Conservation (phyloP, 495 filamentous ascomycete genomes). For the Platismatia glauca region DNA sequence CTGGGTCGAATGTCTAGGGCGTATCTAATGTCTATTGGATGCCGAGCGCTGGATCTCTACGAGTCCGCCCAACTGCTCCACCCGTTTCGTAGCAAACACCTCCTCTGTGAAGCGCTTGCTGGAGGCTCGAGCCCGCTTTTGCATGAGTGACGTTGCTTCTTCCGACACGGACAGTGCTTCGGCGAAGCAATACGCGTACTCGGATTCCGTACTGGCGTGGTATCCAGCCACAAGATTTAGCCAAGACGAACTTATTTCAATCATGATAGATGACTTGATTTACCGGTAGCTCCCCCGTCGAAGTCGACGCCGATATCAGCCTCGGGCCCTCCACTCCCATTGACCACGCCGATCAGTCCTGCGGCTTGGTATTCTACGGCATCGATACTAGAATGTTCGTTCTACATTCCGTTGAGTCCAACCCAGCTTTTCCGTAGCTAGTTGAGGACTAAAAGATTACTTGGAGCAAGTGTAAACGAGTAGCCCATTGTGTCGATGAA, state of each 20-base stretch:
- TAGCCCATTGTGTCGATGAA: conserved; percentile 99
- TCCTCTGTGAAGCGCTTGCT: conserved; percentile 81
- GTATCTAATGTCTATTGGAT: conserved; percentile 6
- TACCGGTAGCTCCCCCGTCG: conserved; percentile 66
- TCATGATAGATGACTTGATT: conserved; percentile 1
- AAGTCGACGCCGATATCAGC: conserved; percentile 80
- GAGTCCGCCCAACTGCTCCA: conserved; percentile 59
- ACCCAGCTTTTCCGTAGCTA: conserved; percentile 66
- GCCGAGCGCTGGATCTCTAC: conserved; percentile 40
- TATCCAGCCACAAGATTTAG: conserved; percentile 48
- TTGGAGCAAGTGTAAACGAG: conserved; percentile 75
- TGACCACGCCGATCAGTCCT: conserved; percentile 82
- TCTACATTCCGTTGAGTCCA: conserved; percentile 98
- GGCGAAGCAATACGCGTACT: conserved; percentile 73
- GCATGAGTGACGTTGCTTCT: conserved; percentile 61
- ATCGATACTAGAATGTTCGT: conserved; percentile 97
- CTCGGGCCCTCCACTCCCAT: conserved; percentile 85
- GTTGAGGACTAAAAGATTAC: conserved; percentile 70
- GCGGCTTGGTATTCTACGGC: conserved; percentile 98
- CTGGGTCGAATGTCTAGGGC: background rate
- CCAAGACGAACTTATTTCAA: background rate
- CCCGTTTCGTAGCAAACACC: conserved; percentile 70
- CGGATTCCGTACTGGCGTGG: conserved; percentile 63
- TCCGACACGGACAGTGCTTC: conserved; percentile 59
- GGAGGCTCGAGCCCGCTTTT: conserved; percentile 61